Base-by-base conservation (phyloP, 2,329 filamentous ascomycete species). In the Ploettnerulaceae sp. region DNA sequence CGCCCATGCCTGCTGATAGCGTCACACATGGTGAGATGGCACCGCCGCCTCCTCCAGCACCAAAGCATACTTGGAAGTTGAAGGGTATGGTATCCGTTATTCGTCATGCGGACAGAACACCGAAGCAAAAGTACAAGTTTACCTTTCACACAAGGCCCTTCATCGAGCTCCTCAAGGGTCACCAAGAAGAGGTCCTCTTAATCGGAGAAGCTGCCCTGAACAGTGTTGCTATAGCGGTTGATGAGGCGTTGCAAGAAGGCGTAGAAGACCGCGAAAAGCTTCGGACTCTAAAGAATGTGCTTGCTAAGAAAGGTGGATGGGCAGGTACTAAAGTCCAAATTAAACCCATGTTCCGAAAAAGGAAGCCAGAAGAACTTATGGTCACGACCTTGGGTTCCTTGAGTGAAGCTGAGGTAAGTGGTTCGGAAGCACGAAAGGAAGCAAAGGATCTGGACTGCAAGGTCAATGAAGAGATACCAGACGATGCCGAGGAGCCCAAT, bases 121-220 rank as follows among this genome's bases (percentile, higher is more conserved):
- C 93, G 2, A 98, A 98, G 69, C 93, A 98, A 61, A 98, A 98
- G 65, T 96, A 96, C 74, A 98, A 98, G 65, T 98, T 97, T 61
- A 98, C 93, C 0, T 97, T 98, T 60, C 93, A 98, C 63, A 95
- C 89, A 0, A 88, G 90, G 53, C 93, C 93, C 0, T 98, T 98
- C 61, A 90, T 98, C 53, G 87, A 95, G 54, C 74, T 98, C 3
- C 77, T 98, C 32, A 95, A 91, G 64, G 93, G 93, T 0, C 91
- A 98, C 60, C 88, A 95, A 61, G 91, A 97, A 66, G 93, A 98
- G 64, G 93, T 98, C 1, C 75, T 98, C 2, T 77, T 98, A 17
- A 93, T 95, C 55, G 91, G 91, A 7, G 89, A 95, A 63, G 83
- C 89, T 29, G 93, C 93, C 1, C 70, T 98, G 34, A 81, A 84